Percentiles rank a stretch among this genome's conserved stretches.
Evolutionary conservation across 768 basidiomycete species (phyloP).

Genomic region (Pleurotus giganteus): DNA sequence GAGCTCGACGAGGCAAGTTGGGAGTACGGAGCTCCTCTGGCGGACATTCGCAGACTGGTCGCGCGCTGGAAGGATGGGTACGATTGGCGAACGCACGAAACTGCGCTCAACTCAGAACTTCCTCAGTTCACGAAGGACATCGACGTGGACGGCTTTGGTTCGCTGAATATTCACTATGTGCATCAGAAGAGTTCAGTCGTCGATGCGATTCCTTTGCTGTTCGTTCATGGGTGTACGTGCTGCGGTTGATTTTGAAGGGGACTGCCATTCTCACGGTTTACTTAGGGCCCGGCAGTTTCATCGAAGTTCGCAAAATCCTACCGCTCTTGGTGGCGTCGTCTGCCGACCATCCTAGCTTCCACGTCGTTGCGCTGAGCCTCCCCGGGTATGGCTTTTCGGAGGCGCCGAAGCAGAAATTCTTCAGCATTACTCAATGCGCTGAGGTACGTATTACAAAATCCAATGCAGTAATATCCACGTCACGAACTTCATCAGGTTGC

Average conservation of each 20-base stretch:
- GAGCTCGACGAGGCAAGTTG: constrained; percentile 20
- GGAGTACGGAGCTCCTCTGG: constrained; percentile 41
- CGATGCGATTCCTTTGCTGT: constrained; percentile 51
- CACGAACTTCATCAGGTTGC: constrained; percentile 27
- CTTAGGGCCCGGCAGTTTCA: constrained; percentile 60
- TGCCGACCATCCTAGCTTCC: constrained; percentile 51
- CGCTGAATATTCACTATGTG: constrained; percentile 51
- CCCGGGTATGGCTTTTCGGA: constrained; percentile 66
- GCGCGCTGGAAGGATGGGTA: constrained; percentile 40
- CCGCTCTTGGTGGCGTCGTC: constrained; percentile 45
- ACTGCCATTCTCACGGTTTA: not conserved
- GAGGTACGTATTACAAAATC: constrained; percentile 30
- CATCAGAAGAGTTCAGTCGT: constrained; percentile 39
- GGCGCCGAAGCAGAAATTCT: constrained; percentile 50
- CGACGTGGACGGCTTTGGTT: constrained; percentile 39
- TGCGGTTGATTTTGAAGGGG: not conserved
- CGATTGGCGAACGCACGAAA: constrained; percentile 48
- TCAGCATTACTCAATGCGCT: constrained; percentile 42
- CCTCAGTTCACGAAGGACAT: constrained; percentile 54
- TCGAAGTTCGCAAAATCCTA: constrained; percentile 58
- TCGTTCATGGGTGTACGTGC: constrained; percentile 48
- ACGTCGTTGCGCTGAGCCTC: constrained; percentile 58
- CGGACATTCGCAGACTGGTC: constrained; percentile 36
- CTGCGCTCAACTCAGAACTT: constrained; percentile 42
- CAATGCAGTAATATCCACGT: not conserved